phyloP scores from a whole-genome alignment of 495 filamentous ascomycete species.

The Neurospora terricola region DNA sequence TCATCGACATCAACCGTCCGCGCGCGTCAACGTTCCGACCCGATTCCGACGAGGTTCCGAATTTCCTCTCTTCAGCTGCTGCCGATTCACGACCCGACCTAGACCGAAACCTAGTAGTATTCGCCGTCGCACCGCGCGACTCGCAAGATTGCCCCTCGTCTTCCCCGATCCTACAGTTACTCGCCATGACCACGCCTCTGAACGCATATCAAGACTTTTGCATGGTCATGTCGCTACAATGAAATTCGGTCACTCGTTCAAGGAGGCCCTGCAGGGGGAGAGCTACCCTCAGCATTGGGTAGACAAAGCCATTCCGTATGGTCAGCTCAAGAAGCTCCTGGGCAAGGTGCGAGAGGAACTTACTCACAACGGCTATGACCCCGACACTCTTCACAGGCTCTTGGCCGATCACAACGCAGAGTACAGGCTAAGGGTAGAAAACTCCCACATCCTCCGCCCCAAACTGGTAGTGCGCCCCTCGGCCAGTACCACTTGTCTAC shows the following conservation, averaged over 20 bases:
- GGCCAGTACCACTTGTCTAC: background rate
- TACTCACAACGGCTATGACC: slow-evolving; percentile 47
- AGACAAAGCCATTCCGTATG: slow-evolving; percentile 59
- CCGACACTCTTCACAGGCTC: slow-evolving; percentile 46
- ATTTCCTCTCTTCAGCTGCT: background rate
- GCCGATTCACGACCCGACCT: background rate
- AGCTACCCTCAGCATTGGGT: slow-evolving; percentile 58
- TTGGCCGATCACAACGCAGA: slow-evolving; percentile 32
- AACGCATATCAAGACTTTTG: slow-evolving; percentile 8
- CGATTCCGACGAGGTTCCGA: background rate
- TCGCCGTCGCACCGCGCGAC: background rate
- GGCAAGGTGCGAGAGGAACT: slow-evolving; percentile 56
- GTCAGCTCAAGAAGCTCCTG: slow-evolving; percentile 66
- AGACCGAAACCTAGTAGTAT: background rate
- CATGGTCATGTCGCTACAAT: slow-evolving; percentile 31
- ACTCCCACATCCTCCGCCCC: slow-evolving; percentile 15
- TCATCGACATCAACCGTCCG: background rate
- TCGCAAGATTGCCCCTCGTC: background rate
- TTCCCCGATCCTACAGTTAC: background rate
- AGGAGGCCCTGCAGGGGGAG: slow-evolving; percentile 45
- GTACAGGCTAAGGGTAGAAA: slow-evolving; percentile 35
- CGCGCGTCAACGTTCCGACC: background rate
- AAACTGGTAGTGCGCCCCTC: slow-evolving; percentile 18
- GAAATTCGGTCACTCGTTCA: slow-evolving; percentile 68
- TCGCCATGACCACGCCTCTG: slow-evolving; percentile 19